Conservation (phyloP, 495 filamentous ascomycete species). For the Barbatosphaeria neglecta region DNA sequence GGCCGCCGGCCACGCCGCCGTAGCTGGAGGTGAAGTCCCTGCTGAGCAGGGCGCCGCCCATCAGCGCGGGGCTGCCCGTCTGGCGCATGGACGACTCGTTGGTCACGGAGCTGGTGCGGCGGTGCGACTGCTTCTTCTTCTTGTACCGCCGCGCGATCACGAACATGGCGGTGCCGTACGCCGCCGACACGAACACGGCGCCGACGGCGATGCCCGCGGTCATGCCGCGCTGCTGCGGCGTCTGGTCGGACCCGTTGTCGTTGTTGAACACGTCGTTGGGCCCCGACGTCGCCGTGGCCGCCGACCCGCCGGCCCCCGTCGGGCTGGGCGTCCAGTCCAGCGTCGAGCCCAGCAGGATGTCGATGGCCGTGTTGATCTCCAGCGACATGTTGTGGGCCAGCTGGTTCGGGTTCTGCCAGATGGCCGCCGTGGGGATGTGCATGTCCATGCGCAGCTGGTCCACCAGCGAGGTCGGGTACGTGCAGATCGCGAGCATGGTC, state of each 20-base stretch:
- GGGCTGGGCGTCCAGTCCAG: constrained; percentile 13
- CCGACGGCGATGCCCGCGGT: constrained; percentile 77
- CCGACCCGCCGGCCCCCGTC: constrained; percentile 6
- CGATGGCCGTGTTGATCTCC: constrained; percentile 77
- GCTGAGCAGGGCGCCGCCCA: constrained; percentile 40
- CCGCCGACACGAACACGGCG: constrained; percentile 66
- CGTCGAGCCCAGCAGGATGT: constrained; percentile 51
- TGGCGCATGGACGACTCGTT: constrained; percentile 41
- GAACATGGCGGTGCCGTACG: constrained; percentile 99
- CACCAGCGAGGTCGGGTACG: constrained; percentile 56
- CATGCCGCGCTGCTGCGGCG: constrained; percentile 51
- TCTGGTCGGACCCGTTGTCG: constrained; percentile 22
- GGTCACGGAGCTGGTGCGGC: constrained; percentile 59
- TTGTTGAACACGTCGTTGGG: constrained; percentile 12
- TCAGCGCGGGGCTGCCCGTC: constrained; percentile 43
- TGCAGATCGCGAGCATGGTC: constrained; percentile 68
- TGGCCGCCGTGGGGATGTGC: constrained; percentile 49
- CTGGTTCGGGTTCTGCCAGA: constrained; percentile 58
- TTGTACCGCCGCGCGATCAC: constrained; percentile 88
- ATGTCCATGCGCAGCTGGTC: constrained; percentile 51
- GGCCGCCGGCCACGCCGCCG: constrained; percentile 35
- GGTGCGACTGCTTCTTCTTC: constrained; percentile 69
- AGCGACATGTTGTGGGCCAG: constrained; percentile 56
- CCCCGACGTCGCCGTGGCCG: constrained; percentile 24
- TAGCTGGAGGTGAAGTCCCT: constrained; percentile 36